Conservation (phyloP, 2,329 filamentous ascomycete species). For the Fusarium tuaranense region DNA sequence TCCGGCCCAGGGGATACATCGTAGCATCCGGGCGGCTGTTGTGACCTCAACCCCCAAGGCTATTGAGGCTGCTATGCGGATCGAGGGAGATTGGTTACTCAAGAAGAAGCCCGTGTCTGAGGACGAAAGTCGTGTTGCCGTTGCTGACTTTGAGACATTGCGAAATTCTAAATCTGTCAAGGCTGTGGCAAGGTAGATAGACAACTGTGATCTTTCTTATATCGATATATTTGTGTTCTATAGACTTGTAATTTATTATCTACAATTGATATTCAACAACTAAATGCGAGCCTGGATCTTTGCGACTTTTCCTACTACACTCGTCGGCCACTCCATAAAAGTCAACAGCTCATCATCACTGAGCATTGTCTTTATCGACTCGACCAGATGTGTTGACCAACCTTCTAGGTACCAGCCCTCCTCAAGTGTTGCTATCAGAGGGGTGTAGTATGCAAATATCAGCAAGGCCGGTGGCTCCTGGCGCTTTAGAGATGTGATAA, state of each 20-base stretch:
- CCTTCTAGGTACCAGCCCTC: background rate
- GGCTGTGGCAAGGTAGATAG: background rate
- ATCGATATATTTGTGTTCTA: background rate
- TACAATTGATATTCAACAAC: too few species aligned
- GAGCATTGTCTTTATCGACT: background rate
- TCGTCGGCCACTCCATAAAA: background rate
- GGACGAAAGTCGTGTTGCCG: background rate
- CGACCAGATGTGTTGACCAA: background rate
- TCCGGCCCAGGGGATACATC: background rate
- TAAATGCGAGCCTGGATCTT: background rate
- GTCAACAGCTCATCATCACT: background rate
- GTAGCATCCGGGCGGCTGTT: background rate
- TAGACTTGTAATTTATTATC: too few species aligned
- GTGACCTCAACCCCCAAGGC: background rate
- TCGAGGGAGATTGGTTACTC: background rate
- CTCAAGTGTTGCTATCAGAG: background rate
- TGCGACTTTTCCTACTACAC: background rate
- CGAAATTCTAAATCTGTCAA: background rate
- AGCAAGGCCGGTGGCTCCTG: background rate
- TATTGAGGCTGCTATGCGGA: background rate
- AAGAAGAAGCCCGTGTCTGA: background rate
- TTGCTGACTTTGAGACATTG: constrained; percentile 2
- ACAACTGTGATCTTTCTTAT: background rate
- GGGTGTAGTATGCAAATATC: background rate
- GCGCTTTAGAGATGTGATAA: background rate